Percentiles rank a stretch among this genome's conserved stretches.
Conservation (phyloP, 148 eudicot genomes). For the Camellia sinensis region DNA sequence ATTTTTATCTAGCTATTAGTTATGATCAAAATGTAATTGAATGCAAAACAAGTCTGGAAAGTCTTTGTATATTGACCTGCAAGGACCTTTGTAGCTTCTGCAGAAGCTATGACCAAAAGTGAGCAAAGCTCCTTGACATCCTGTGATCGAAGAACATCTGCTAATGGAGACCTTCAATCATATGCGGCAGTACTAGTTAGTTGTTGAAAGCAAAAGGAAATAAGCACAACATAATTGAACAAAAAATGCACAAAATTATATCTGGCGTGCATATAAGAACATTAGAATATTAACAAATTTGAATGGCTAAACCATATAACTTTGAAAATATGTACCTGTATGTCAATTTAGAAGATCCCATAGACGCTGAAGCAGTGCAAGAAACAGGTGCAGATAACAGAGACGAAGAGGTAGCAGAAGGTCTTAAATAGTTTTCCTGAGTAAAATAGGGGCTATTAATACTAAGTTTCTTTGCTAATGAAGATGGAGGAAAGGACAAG, state of each 20-base stretch:
- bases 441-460: conserved; percentile 8
- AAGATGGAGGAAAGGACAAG: neutral
- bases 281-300: neutral
- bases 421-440: conserved; percentile 35
- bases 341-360: conserved; percentile 33
- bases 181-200: neutral
- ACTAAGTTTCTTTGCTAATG: conserved; percentile 11
- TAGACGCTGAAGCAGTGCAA: conserved; percentile 24
- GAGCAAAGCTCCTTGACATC: conserved; percentile 62
- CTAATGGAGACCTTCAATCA: conserved; percentile 52
- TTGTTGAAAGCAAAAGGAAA: neutral
- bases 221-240: neutral
- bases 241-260: neutral
- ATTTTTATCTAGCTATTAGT: neutral
- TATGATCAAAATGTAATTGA: no score
- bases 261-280: neutral
- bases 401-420: conserved; percentile 21
- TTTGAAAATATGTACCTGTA: conserved; percentile 37
- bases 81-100: conserved; percentile 41
- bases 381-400: conserved; percentile 25
- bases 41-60: neutral
- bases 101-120: conserved; percentile 52
- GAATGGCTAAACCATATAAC: neutral
- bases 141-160: conserved; percentile 41
- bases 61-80: conserved; percentile 34